A percentile compares a stretch with the other conserved stretches of the same genome.
These are phyloP conservation scores for Skeletonema potamos DNA, from an alignment of 108 stramenopile genomes.

Conservation along the genomic window DNA sequence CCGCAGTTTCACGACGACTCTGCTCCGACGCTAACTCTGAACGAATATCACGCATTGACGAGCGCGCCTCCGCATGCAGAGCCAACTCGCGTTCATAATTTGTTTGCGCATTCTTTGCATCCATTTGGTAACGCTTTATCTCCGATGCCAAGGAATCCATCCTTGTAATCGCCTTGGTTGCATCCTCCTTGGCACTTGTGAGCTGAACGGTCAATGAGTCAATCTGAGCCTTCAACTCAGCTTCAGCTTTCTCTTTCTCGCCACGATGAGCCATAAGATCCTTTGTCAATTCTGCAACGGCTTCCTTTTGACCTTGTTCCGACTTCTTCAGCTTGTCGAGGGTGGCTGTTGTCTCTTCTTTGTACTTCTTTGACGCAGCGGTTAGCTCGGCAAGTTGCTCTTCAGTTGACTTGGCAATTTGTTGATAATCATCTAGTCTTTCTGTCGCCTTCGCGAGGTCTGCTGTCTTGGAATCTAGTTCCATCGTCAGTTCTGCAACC, in stretches of 20 bases:
- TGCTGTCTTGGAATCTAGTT: conserved; percentile 62
- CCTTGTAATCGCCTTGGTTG: conserved; percentile 46
- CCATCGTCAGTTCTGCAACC: conserved; percentile 50
- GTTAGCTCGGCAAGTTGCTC: conserved; percentile 61
- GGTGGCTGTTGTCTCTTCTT: conserved; percentile 49
- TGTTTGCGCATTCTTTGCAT: conserved; percentile 41
- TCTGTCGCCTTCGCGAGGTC: conserved; percentile 57
- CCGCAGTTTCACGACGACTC: conserved; percentile 50
- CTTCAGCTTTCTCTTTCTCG: conserved; percentile 65
- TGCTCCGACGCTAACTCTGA: conserved; percentile 59
- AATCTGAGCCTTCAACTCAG: conserved; percentile 58
- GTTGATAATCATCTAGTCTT: conserved; percentile 53
- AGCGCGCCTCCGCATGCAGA: conserved; percentile 75
- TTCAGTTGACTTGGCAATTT: conserved; percentile 77
- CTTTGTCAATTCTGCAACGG: conserved; percentile 72
- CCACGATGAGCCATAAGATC: conserved; percentile 71
- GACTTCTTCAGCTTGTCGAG: conserved; percentile 53
- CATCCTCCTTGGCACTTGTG: conserved; percentile 51
- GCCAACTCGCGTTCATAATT: conserved; percentile 88
- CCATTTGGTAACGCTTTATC: conserved; percentile 51
- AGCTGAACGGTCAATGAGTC: conserved; percentile 48
- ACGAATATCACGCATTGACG: conserved; percentile 63
- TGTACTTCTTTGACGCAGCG: conserved; percentile 58
- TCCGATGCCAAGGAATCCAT: conserved; percentile 55
- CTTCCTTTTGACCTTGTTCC: conserved; percentile 55